phyloP scores from a whole-genome alignment of 129 eudicot species.

The carrot (Daucus carota) region DNA sequence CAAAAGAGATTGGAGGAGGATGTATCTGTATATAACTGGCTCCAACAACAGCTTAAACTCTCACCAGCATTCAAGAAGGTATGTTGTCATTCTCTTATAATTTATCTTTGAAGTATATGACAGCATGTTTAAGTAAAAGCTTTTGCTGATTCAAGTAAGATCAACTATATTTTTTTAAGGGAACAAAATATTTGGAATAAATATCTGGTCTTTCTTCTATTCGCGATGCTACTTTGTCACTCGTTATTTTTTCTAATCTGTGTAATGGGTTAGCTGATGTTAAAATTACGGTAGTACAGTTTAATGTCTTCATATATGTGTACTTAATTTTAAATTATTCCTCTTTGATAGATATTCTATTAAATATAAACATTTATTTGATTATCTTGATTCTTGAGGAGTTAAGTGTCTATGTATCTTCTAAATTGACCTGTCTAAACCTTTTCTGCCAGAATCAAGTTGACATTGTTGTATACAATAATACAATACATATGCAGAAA shows the following conservation, averaged over 20 bases:
- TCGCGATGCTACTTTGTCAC: neutral
- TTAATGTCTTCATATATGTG: neutral
- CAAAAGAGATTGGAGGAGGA: slow-evolving; percentile 81
- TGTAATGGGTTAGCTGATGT: neutral
- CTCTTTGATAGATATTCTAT: neutral
- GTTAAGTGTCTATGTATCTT: neutral
- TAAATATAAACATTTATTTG: neutral
- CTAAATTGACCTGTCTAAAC: neutral
- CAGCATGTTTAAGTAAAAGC: neutral
- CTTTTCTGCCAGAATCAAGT: neutral
- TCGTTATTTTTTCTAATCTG: neutral
- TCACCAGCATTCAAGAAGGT: slow-evolving; percentile 80
- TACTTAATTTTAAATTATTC: neutral
- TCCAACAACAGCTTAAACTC: slow-evolving; percentile 72
- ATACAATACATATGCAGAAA: neutral
- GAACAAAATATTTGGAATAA: neutral
- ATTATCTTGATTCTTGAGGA: neutral
- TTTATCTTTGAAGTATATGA: neutral
- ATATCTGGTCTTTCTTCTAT: neutral
- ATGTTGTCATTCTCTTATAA: neutral
- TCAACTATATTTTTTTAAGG: neutral
- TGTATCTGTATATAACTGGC: slow-evolving; percentile 73
- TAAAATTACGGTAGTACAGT: neutral
- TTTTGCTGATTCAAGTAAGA: neutral
- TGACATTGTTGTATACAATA: neutral